phyloP scores from a whole-genome alignment of 305 asterid species.

The Fraxinus platypoda region DNA sequence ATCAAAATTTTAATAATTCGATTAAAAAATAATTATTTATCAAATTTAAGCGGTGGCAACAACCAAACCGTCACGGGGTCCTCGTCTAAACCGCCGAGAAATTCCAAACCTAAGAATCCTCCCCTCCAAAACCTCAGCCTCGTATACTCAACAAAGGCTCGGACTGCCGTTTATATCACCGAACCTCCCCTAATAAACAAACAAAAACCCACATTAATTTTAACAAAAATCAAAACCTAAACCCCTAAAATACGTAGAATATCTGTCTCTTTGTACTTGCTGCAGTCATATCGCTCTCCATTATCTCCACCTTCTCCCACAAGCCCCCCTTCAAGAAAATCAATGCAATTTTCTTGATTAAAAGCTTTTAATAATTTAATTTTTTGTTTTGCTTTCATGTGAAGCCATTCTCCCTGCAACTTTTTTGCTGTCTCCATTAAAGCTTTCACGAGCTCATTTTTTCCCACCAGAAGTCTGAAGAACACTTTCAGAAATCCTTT shows the following conservation, averaged over 20 bases:
- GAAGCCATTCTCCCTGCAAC: slow-evolving; percentile 50
- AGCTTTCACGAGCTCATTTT: slow-evolving; percentile 36
- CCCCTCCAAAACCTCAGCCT: slow-evolving; percentile 31
- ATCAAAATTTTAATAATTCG: not conserved
- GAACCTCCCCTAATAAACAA: slow-evolving; percentile 20
- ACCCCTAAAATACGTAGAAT: slow-evolving; percentile 18
- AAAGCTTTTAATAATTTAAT: not conserved
- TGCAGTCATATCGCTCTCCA: slow-evolving; percentile 26
- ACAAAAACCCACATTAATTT: slow-evolving; percentile 18
- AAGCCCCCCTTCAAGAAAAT: slow-evolving; percentile 38
- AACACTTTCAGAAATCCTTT: slow-evolving; percentile 37
- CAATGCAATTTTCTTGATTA: slow-evolving; percentile 17
- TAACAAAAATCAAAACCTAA: slow-evolving; percentile 1
- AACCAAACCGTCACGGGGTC: slow-evolving; percentile 43
- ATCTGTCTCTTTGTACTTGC: slow-evolving; percentile 27
- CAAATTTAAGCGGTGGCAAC: slow-evolving; percentile 5
- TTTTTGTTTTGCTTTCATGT: slow-evolving; percentile 48
- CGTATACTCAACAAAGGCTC: slow-evolving; percentile 46
- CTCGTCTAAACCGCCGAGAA: slow-evolving; percentile 35
- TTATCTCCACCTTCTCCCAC: slow-evolving; percentile 46
- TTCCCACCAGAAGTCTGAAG: slow-evolving; percentile 34
- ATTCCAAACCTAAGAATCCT: slow-evolving; percentile 5
- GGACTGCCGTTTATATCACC: slow-evolving; percentile 66
- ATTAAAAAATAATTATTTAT: not conserved
- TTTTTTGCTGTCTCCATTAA: slow-evolving; percentile 65